A percentile compares a stretch with the other conserved stretches of the same genome.
phyloP scores from a whole-genome alignment of 208 protist genomes.

The Wallacemonas sp. region DNA sequence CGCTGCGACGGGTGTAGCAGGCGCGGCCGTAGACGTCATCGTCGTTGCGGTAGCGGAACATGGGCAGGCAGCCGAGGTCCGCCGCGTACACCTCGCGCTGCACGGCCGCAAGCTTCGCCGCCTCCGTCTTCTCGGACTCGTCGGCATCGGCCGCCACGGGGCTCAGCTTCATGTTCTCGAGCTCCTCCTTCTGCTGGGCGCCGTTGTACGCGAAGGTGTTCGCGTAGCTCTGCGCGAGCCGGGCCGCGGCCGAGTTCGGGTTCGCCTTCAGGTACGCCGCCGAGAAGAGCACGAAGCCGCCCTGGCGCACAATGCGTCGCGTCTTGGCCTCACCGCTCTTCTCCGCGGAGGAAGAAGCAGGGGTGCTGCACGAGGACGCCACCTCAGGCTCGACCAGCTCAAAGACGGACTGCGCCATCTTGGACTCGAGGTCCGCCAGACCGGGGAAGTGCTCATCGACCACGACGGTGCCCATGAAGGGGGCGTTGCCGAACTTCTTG shows the following conservation, averaged over 20 bases:
- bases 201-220: background rate
- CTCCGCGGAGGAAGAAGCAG: background rate
- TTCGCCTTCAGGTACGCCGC: conserved; percentile 26
- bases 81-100: background rate
- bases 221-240: background rate
- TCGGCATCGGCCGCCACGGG: background rate
- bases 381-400: background rate
- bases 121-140: background rate
- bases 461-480: background rate
- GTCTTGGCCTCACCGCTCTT: background rate
- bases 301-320: conserved; percentile 17
- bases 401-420: background rate
- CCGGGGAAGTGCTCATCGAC: background rate
- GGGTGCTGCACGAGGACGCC: background rate
- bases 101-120: background rate
- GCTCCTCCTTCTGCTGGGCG: background rate
- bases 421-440: background rate
- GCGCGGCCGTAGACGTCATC: background rate
- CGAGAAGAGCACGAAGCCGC: conserved; percentile 29
- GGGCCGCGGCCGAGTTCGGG: conserved; percentile 21
- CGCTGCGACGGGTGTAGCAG: background rate
- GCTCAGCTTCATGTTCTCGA: background rate
- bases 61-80: background rate
- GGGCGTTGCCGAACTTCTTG: background rate
- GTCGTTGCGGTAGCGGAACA: background rate